Conservation (phyloP, 2,329 filamentous ascomycete species). For the Pochonia chlamydosporia region DNA sequence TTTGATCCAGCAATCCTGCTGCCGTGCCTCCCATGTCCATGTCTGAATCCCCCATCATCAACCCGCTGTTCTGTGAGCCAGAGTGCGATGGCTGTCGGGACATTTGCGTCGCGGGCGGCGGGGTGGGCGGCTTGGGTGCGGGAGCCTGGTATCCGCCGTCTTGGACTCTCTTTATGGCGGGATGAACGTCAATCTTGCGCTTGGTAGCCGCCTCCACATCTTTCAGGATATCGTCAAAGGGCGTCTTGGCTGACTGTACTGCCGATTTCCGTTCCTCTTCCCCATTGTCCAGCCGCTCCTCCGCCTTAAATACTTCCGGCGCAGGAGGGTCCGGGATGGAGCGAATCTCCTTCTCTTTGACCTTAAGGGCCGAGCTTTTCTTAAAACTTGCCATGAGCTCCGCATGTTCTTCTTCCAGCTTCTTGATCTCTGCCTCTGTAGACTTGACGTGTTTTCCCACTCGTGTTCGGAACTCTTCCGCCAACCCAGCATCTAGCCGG, state of each 20-base stretch:
- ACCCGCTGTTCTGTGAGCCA: constrained; percentile 49
- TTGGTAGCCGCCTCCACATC: constrained; percentile 69
- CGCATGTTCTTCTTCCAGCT: constrained; percentile 74
- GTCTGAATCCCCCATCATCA: constrained; percentile 54
- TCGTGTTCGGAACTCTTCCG: constrained; percentile 77
- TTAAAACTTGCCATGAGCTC: constrained; percentile 70
- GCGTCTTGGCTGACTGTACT: constrained; percentile 36
- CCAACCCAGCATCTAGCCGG: constrained; percentile 66
- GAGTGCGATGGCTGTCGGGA: constrained; percentile 50
- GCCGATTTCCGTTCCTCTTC: constrained; percentile 38
- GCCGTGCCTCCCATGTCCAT: constrained; percentile 61
- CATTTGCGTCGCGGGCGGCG: constrained; percentile 24
- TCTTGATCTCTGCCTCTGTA: constrained; percentile 75
- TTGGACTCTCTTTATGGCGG: constrained; percentile 64
- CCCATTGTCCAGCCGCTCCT: constrained; percentile 45
- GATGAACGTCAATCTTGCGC: constrained; percentile 58
- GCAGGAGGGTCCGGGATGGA: constrained; percentile 55
- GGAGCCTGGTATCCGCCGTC: constrained; percentile 70
- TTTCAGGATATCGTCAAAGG: constrained; percentile 66
- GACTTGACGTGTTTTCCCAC: constrained; percentile 66
- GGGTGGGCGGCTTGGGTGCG: constrained; percentile 33
- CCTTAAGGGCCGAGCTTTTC: constrained; percentile 61
- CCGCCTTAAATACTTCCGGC: constrained; percentile 57
- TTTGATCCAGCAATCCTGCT: constrained; percentile 62
- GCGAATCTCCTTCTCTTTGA: constrained; percentile 71